phyloP scores from a whole-genome alignment of 2,329 filamentous ascomycete species.

The Parastagonospora nodorum region DNA sequence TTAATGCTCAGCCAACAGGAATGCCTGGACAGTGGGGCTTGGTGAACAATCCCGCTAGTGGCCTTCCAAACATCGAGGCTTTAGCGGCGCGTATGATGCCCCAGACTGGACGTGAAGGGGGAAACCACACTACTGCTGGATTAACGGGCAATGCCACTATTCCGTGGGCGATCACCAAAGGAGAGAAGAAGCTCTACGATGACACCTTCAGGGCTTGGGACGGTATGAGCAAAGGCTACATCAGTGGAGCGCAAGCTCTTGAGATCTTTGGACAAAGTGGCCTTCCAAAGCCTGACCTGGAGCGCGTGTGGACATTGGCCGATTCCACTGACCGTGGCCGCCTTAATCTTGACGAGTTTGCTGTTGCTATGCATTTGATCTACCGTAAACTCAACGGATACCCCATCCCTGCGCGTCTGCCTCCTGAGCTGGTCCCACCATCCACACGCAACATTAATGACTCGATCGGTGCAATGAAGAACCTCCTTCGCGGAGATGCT shows the following conservation, averaged over 20 bases:
- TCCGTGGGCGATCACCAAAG: constrained; percentile 98
- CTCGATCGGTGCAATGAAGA: constrained; percentile 92
- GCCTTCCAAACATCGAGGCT: constrained; percentile 91
- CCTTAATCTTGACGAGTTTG: constrained; percentile 94
- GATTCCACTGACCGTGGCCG: constrained; percentile 94
- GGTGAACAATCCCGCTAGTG: constrained; percentile 88
- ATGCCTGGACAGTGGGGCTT: constrained; percentile 96
- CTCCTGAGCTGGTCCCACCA: constrained; percentile 89
- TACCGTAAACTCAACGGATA: constrained; percentile 97
- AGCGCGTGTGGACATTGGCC: constrained; percentile 91
- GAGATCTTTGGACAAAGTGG: constrained; percentile 98
- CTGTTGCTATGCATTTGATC: constrained; percentile 98
- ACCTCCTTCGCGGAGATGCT: constrained; percentile 84
- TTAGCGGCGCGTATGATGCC: constrained; percentile 97
- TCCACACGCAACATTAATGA: constrained; percentile 92
- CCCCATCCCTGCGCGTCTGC: constrained; percentile 83
- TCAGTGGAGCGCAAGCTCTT: constrained; percentile 89
- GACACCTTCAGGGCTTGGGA: constrained; percentile 96
- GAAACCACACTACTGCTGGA: constrained; percentile 83
- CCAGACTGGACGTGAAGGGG: constrained; percentile 81
- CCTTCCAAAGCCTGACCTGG: constrained; percentile 85
- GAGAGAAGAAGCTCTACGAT: constrained; percentile 97
- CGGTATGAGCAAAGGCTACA: constrained; percentile 88
- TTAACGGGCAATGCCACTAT: constrained; percentile 93
- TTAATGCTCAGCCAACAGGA: constrained; percentile 95